Conservation (phyloP, 148 eudicot genomes). For the Vaccinium vitisidaea region DNA sequence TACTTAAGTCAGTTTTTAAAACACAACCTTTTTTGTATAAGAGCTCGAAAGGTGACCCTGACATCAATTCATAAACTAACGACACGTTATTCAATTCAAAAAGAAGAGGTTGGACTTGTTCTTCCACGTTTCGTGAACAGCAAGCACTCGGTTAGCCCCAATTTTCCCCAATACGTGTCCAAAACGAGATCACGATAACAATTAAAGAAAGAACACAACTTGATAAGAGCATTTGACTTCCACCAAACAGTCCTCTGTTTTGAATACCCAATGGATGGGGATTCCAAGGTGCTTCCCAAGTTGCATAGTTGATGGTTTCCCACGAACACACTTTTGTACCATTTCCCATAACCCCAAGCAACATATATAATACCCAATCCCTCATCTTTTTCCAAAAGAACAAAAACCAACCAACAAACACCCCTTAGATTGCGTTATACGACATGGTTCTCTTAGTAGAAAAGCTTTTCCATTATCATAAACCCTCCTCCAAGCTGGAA, state of each 20-base stretch:
- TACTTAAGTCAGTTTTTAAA: too few species aligned
- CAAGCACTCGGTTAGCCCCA: neutral
- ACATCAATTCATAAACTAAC: too few species aligned
- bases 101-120: too few species aligned
- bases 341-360: neutral
- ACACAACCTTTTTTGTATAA: too few species aligned
- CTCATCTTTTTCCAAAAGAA: neutral
- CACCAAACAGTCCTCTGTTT: neutral
- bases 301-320: neutral
- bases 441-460: conserved; percentile 42
- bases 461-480: conserved; percentile 28
- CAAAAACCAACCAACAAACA: neutral
- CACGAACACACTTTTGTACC: neutral
- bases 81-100: too few species aligned
- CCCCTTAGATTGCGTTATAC: neutral
- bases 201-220: neutral
- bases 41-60: too few species aligned
- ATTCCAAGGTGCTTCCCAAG: neutral
- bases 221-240: conserved; percentile 33
- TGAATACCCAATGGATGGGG: neutral
- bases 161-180: neutral
- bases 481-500: conserved; percentile 35
- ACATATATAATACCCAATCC: neutral
- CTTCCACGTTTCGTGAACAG: neutral
- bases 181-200: neutral